Evolutionary conservation across 495 filamentous ascomycete genomes (phyloP).

Genomic region (Podospora fimiseda): DNA sequence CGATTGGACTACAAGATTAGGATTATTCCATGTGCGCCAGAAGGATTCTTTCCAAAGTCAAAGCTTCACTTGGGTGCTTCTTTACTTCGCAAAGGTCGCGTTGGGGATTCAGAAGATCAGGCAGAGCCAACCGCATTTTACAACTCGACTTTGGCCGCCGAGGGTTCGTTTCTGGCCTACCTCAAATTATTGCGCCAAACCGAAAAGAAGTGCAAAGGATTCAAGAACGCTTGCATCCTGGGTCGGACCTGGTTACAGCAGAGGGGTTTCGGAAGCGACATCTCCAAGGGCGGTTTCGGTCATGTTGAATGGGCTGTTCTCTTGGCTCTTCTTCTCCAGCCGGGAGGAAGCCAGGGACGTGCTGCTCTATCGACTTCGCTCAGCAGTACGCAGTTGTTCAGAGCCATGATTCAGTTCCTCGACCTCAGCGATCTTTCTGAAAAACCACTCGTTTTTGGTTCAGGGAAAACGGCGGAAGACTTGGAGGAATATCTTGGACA

Average conservation of each 20-base stretch:
- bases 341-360: conserved; percentile 61
- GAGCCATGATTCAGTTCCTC: conserved; percentile 79
- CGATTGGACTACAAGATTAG: conserved; percentile 54
- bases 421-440: conserved; percentile 59
- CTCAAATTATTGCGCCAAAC: conserved; percentile 61
- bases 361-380: conserved; percentile 69
- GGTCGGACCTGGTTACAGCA: conserved; percentile 86
- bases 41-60: conserved; percentile 55
- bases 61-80: conserved; percentile 67
- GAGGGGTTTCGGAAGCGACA: conserved; percentile 63
- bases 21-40: conserved; percentile 68
- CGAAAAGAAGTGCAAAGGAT: conserved; percentile 61
- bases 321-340: conserved; percentile 73
- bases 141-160: conserved; percentile 78
- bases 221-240: conserved; percentile 75
- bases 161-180: conserved; percentile 64
- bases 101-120: conserved; percentile 29
- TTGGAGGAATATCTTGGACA: conserved; percentile 30
- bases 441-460: conserved; percentile 54
- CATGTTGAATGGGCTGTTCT: conserved; percentile 82
- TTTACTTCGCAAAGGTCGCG: conserved; percentile 53
- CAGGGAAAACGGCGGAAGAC: conserved; percentile 19
- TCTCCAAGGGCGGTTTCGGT: conserved; percentile 80
- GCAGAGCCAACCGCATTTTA: conserved; percentile 71
- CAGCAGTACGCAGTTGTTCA: conserved; percentile 92